phyloP scores from a whole-genome alignment of 805 yeast species.

The Dipodascus albidus region DNA sequence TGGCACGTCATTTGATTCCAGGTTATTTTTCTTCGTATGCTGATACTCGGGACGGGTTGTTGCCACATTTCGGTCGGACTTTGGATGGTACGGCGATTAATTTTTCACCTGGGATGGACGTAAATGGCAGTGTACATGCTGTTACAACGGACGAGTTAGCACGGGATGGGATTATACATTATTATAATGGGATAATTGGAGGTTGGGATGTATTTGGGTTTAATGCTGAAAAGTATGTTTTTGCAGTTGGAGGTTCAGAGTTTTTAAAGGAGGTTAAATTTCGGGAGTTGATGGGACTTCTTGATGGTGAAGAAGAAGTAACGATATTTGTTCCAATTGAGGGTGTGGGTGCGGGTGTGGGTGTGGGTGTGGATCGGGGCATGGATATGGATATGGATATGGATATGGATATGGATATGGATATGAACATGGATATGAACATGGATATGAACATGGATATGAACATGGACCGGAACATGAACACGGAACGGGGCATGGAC shows the following conservation, averaged over 20 bases:
- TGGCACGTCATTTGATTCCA: conserved; percentile 4
- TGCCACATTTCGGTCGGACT: conserved; percentile 17
- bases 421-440: not conserved
- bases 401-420: not conserved
- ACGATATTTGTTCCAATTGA: conserved; percentile 49
- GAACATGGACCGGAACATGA: no score
- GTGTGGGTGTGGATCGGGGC: not conserved
- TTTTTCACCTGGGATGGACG: conserved; percentile 26
- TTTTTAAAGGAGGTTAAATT: conserved; percentile 61
- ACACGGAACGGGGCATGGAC: no score
- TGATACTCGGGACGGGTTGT: not conserved
- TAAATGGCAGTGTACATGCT: conserved; percentile 29
- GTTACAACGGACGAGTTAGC: conserved; percentile 31
- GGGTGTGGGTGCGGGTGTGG: not conserved
- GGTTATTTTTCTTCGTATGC: conserved; percentile 15
- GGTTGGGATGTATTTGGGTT: conserved; percentile 25
- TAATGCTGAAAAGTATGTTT: conserved; percentile 45
- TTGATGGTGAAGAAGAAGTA: conserved; percentile 41
- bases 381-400: not conserved
- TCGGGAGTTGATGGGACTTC: conserved; percentile 41
- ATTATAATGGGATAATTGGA: conserved; percentile 27
- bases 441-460: not conserved
- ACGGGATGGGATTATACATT: conserved; percentile 39
- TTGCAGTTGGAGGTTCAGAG: conserved; percentile 46
- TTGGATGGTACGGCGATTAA: conserved; percentile 17